Base-by-base conservation (phyloP, 208 protist genomes). In the Trypanosoma platydactyli region DNA sequence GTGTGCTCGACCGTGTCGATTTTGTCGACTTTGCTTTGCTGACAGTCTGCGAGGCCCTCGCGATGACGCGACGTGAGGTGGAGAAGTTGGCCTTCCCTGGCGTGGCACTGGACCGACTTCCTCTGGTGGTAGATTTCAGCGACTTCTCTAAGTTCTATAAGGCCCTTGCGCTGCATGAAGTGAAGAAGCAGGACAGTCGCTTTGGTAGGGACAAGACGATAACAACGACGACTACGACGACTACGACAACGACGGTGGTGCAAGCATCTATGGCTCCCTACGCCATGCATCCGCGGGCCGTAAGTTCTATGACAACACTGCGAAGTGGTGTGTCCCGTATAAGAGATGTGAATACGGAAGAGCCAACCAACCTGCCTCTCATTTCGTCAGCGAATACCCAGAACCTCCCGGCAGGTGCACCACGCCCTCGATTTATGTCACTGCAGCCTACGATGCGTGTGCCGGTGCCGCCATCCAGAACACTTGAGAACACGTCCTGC, bases 71-170 rank as follows among this genome's bases (percentile, higher is more conserved):
- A 24, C 44, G 50, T 12, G 68, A 80, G 25, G 76, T 88, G 22
- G 71, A 88, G 54, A 12, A 58, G 22, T 46, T 87, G 24, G 52
- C 71, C 18, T 84, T 84, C 30, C 70, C 80, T 4, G 73, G 73
- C 16, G 41, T 56, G 12, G 27, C 59, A 18, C 57, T 48, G 38
- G 44, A 40, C 1, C 22, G 29, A 45, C 60, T 78, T 42, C 81
- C 84, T 9, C 64, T 63, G 44, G 41, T 88, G 22, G 76, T 91
- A 0, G 81, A 91, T 65, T 91, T 91, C 68, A 84, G 79, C 61
- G 84, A 88, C 66, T 88, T 91, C 51, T 72, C 68, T 15, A 87
- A 77, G 71, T 88, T 91, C 59, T 84, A 80, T 69, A 83, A 81
- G 63, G 61, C 66, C 12, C 64, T 89, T 29, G 83, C 83, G 20